These are phyloP conservation scores for Naganishia sp. DNA, from an alignment of 1,284 basidiomycete species.

Conservation along the genomic window DNA sequence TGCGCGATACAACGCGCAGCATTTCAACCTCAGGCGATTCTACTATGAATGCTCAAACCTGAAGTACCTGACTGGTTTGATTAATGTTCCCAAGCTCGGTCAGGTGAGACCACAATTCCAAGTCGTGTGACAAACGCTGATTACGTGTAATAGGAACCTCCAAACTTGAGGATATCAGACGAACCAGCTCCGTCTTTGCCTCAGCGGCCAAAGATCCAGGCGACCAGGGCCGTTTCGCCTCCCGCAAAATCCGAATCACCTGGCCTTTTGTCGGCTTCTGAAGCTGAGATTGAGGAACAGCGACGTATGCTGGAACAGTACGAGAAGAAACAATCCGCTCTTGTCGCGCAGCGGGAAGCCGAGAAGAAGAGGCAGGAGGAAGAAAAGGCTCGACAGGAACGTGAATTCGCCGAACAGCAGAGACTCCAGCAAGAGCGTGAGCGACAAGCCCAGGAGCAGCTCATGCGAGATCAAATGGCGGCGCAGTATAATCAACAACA, in stretches of 20 bases:
- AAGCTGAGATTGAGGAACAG: conserved; percentile 84
- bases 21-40: conserved; percentile 87
- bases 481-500: conserved; percentile 63
- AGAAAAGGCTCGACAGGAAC: conserved; percentile 75
- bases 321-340: conserved; percentile 86
- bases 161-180: conserved; percentile 82
- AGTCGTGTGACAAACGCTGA: background rate
- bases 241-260: conserved; percentile 60
- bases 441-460: conserved; percentile 83
- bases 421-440: conserved; percentile 70
- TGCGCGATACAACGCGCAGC: conserved; percentile 81
- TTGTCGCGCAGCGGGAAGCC: conserved; percentile 75
- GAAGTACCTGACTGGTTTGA: conserved; percentile 90
- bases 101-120: conserved; percentile 60
- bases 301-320: conserved; percentile 94
- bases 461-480: conserved; percentile 81
- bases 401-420: conserved; percentile 74
- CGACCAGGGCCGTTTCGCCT: conserved; percentile 43
- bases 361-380: conserved; percentile 80
- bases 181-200: conserved; percentile 78
- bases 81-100: conserved; percentile 93
- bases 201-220: conserved; percentile 70
- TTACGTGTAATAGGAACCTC: conserved; percentile 70
- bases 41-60: conserved; percentile 98
- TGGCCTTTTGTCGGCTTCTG: conserved; percentile 64